Percentiles rank a stretch among this genome's conserved stretches.
These are phyloP conservation scores for Arthrobotrys iridis DNA, from an alignment of 2,329 filamentous ascomycete genomes.

Conservation along the genomic window DNA sequence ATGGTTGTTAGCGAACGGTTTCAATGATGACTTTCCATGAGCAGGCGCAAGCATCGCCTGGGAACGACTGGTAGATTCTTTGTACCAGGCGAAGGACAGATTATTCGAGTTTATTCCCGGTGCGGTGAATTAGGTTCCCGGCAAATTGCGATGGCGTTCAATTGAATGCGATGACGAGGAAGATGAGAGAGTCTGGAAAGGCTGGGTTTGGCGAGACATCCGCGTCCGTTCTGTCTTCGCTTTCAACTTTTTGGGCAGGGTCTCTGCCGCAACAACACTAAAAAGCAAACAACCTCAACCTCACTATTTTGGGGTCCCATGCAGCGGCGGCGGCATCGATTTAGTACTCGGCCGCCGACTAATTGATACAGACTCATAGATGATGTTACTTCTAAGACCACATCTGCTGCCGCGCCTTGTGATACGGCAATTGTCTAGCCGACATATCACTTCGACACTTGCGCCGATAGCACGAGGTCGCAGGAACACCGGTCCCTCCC, in stretches of 20 bases:
- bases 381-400: conserved; percentile 28
- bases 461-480: conserved; percentile 19
- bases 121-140: background rate
- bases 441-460: conserved; percentile 10
- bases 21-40: background rate
- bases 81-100: background rate
- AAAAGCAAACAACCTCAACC: conserved; percentile 35
- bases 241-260: conserved; percentile 4
- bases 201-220: conserved; percentile 6
- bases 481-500: conserved; percentile 32
- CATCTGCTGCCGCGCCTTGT: background rate
- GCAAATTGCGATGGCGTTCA: background rate
- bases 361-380: background rate
- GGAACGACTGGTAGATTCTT: background rate
- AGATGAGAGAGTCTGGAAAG: background rate
- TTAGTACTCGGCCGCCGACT: background rate
- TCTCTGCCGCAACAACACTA: conserved; percentile 8
- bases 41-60: conserved; percentile 7
- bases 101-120: background rate
- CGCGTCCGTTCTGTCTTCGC: conserved; percentile 18
- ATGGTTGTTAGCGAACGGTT: background rate
- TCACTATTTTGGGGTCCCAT: background rate
- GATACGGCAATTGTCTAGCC: conserved; percentile 22
- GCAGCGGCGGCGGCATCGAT: background rate
- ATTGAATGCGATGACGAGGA: background rate